A percentile compares a stretch with the other conserved stretches of the same genome.
phyloP scores from a whole-genome alignment of 129 eudicot genomes.

The Rutidosis leptorrhynchoides region DNA sequence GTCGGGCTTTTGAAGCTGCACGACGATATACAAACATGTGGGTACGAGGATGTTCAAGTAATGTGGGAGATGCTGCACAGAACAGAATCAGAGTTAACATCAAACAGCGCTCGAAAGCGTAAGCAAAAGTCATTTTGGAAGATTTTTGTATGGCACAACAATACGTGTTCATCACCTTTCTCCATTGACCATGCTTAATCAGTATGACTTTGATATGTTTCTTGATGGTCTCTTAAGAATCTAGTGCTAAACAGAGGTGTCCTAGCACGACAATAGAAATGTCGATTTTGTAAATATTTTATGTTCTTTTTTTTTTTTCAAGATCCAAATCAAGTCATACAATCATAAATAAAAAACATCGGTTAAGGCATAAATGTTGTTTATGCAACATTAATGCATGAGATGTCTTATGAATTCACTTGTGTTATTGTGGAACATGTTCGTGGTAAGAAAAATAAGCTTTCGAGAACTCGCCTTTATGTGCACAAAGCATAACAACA shows the following conservation, averaged over 20 bases:
- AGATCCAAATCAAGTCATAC: constrained; percentile 30
- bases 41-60: neutral
- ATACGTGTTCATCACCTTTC: constrained; percentile 37
- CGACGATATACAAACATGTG: neutral
- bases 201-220: constrained; percentile 32
- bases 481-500: neutral
- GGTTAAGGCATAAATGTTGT: constrained; percentile 18
- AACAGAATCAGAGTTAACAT: neutral
- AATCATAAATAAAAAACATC: constrained; percentile 24
- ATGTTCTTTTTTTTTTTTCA: constrained; percentile 35
- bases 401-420: neutral
- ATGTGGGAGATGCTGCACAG: neutral
- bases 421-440: neutral
- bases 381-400: constrained; percentile 22
- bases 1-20: neutral
- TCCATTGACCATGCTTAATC: constrained; percentile 43
- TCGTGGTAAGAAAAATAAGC: neutral
- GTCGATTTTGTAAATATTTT: constrained; percentile 49
- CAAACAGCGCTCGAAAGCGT: constrained; percentile 37
- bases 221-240: constrained; percentile 27
- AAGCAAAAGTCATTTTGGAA: constrained; percentile 60
- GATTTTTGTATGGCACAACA: constrained; percentile 52
- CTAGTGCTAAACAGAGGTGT: constrained; percentile 9
- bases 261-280: constrained; percentile 21
- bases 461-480: neutral